Evolutionary conservation across 139 green algal genomes (phyloP).

Genomic region (Coccomyxa sp.): DNA sequence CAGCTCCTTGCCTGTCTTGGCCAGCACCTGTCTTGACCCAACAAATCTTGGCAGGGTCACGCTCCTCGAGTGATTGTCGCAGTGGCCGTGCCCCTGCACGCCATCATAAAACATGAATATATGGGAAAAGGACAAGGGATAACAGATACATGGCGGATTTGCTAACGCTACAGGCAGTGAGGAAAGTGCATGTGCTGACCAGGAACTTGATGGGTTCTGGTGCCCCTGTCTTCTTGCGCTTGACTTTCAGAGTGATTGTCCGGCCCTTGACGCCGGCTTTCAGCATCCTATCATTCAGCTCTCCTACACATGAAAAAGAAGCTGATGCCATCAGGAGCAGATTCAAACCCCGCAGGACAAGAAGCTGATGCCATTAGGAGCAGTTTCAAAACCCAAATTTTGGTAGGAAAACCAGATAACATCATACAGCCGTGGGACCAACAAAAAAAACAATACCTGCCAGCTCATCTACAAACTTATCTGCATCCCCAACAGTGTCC

Average conservation of each 20-base stretch:
- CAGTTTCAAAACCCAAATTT: background rate
- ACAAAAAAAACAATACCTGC: background rate
- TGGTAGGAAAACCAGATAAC: background rate
- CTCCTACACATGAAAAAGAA: background rate
- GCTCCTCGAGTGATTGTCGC: constrained; percentile 69
- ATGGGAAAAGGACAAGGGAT: background rate
- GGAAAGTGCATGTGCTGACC: constrained; percentile 5
- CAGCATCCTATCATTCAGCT: constrained; percentile 38
- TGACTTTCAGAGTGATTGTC: constrained; percentile 80
- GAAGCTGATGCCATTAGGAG: background rate
- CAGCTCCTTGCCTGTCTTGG: constrained; percentile 37
- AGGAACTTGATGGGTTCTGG: constrained; percentile 83
- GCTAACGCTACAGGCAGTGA: background rate
- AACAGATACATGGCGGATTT: background rate
- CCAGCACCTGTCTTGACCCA: constrained; percentile 32
- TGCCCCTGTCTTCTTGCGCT: constrained; percentile 63
- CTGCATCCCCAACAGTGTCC: constrained; percentile 40
- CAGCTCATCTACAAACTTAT: constrained; percentile 59
- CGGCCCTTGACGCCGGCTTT: constrained; percentile 44
- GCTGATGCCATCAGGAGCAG: background rate
- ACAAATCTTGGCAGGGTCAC: constrained; percentile 33
- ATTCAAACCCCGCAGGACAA: background rate
- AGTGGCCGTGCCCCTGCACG: constrained; percentile 64
- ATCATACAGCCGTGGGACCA: background rate
- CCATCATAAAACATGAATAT: background rate